Evolutionary conservation across 371 early-diverging fungal species (phyloP).

Genomic region (Gilbertella persicaria): DNA sequence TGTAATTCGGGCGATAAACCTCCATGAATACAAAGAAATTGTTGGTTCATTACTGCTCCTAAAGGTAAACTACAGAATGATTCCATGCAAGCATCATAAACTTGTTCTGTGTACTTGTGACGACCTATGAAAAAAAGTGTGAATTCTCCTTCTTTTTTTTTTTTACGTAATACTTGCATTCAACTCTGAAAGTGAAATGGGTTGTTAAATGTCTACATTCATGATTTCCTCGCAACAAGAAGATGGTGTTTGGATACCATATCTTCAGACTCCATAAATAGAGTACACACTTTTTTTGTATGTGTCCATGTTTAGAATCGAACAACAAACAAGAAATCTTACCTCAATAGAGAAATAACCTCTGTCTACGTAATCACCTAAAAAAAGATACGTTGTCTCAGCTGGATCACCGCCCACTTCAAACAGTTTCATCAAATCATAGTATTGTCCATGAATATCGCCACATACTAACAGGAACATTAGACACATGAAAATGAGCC

Average conservation of each 20-base stretch:
- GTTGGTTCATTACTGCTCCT: slow-evolving; percentile 95
- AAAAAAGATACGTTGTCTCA: slow-evolving; percentile 84
- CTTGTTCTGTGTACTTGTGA: slow-evolving; percentile 92
- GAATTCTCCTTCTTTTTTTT: neutral
- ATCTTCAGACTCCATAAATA: slow-evolving; percentile 91
- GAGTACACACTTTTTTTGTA: slow-evolving; percentile 70
- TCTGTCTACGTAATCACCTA: slow-evolving; percentile 99
- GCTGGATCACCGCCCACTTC: slow-evolving; percentile 96
- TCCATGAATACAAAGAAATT: slow-evolving; percentile 98
- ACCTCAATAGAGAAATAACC: slow-evolving; percentile 93
- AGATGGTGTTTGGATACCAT: slow-evolving; percentile 91
- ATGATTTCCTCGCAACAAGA: slow-evolving; percentile 97
- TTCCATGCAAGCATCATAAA: slow-evolving; percentile 92
- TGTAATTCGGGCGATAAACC: slow-evolving; percentile 95
- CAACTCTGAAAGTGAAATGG: slow-evolving; percentile 96
- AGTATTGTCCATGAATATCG: slow-evolving; percentile 99
- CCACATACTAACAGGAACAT: slow-evolving; percentile 77
- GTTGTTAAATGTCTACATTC: slow-evolving; percentile 98
- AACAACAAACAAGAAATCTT: neutral
- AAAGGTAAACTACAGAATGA: slow-evolving; percentile 96
- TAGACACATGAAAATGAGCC: neutral
- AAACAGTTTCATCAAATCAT: slow-evolving; percentile 98
- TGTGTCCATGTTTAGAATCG: slow-evolving; percentile 1
- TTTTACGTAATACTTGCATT: slow-evolving; percentile 66
- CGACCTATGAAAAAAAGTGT: slow-evolving; percentile 57